Evolutionary conservation across 2,329 filamentous ascomycete species (phyloP).

Genomic region (Xylaria sp.): DNA sequence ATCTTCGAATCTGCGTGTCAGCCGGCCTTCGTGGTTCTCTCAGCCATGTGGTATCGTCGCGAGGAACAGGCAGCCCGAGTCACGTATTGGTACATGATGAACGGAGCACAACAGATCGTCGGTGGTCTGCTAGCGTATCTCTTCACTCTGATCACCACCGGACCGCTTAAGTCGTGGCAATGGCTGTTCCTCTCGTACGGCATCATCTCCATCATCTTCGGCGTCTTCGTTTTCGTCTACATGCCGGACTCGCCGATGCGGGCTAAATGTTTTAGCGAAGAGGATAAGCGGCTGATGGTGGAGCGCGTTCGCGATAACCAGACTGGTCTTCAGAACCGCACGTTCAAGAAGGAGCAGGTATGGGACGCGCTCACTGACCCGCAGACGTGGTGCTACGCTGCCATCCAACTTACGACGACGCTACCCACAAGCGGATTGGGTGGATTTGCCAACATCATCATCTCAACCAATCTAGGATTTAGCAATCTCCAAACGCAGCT

Average conservation of each 20-base stretch:
- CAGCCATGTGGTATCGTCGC: conserved; percentile 75
- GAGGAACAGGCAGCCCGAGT: conserved; percentile 74
- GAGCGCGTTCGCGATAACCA: conserved; percentile 69
- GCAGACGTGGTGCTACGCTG: conserved; percentile 71
- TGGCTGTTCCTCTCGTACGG: conserved; percentile 75
- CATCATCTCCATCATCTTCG: conserved; percentile 70
- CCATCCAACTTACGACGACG: conserved; percentile 76
- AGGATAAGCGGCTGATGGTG: conserved; percentile 71
- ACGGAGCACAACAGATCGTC: conserved; percentile 76
- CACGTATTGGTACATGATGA: conserved; percentile 83
- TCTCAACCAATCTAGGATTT: conserved; percentile 72
- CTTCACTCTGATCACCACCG: conserved; percentile 61
- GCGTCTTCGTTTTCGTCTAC: conserved; percentile 70
- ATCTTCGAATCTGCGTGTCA: conserved; percentile 77
- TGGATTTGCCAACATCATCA: conserved; percentile 79
- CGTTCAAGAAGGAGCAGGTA: conserved; percentile 59
- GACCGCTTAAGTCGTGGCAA: conserved; percentile 72
- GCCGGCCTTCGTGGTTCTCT: conserved; percentile 73
- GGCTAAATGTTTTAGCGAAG: conserved; percentile 73
- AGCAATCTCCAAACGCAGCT: conserved; percentile 74
- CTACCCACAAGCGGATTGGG: conserved; percentile 78
- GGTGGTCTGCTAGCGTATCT: conserved; percentile 77
- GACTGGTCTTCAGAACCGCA: conserved; percentile 67
- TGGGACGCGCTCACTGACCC: conserved; percentile 68
- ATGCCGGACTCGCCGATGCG: conserved; percentile 78